These are phyloP conservation scores for Diutina sp. DNA, from an alignment of 1,139 yeast species.

Conservation along the genomic window DNA sequence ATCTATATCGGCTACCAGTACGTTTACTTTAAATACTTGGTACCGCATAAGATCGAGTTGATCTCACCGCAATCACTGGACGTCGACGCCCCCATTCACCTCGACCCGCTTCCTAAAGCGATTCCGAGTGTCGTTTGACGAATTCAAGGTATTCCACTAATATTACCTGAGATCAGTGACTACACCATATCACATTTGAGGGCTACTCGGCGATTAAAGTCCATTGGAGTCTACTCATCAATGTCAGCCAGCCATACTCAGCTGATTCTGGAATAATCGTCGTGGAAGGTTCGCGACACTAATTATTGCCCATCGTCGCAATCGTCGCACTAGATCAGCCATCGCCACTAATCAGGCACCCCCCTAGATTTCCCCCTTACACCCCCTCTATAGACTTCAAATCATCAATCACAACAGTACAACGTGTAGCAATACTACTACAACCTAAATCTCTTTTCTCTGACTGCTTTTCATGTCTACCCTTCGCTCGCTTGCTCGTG, in stretches of 20 bases:
- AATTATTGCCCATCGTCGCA: neutral
- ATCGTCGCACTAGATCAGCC: neutral
- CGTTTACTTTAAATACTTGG: conserved; percentile 28
- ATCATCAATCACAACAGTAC: too few species aligned
- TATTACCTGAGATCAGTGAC: too few species aligned
- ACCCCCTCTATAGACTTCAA: neutral
- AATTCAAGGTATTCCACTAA: too few species aligned
- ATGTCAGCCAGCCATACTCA: neutral
- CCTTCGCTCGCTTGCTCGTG: neutral
- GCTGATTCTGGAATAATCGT: too few species aligned
- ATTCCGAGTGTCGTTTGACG: neutral
- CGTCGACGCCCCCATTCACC: neutral
- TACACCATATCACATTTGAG: too few species aligned
- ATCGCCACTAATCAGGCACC: too few species aligned
- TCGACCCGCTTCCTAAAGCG: neutral
- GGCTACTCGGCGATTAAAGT: too few species aligned
- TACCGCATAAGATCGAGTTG: conserved; percentile 4
- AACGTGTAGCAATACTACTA: too few species aligned
- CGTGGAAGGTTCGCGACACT: too few species aligned
- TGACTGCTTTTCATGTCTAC: too few species aligned
- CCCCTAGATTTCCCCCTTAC: too few species aligned
- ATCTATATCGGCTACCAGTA: conserved; percentile 67
- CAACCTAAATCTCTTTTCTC: too few species aligned
- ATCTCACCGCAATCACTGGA: neutral
- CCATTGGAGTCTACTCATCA: neutral